Percentiles rank a stretch among this genome's conserved stretches.
phyloP scores from a whole-genome alignment of 1,284 basidiomycete species.

The Trametes versicolor region DNA sequence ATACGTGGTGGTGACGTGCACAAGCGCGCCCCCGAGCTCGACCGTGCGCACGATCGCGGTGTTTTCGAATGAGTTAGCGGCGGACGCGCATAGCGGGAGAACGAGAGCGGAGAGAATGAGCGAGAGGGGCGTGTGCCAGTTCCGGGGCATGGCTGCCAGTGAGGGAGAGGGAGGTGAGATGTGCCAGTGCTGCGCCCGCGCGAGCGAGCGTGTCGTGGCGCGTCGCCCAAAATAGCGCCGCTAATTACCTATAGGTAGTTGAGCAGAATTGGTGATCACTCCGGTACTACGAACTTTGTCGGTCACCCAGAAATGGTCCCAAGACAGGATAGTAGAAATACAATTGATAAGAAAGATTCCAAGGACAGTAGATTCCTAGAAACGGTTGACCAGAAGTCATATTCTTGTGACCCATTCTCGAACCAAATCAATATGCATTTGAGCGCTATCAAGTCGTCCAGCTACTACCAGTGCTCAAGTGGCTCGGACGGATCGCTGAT shows the following conservation, averaged over 20 bases:
- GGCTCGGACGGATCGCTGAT: too few relatives aligned
- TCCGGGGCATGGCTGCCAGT: constrained; percentile 43
- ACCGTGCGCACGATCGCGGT: constrained; percentile 86
- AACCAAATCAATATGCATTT: too few relatives aligned
- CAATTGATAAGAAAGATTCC: too few relatives aligned
- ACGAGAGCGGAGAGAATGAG: constrained; percentile 40
- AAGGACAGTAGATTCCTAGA: too few relatives aligned
- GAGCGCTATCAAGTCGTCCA: too few relatives aligned
- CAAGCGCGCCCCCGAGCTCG: constrained; percentile 88
- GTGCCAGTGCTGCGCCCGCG: constrained; percentile 30
- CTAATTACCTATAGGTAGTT: constrained; percentile 2
- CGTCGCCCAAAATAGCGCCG: constrained; percentile 35
- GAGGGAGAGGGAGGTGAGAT: constrained; percentile 28
- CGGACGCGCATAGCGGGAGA: constrained; percentile 45
- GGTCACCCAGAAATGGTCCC: too few relatives aligned
- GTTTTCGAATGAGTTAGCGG: constrained; percentile 78
- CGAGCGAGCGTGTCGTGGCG: constrained; percentile 35
- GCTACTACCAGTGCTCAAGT: too few relatives aligned
- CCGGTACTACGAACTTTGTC: too few relatives aligned
- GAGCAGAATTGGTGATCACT: too few relatives aligned
- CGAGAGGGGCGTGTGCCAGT: constrained; percentile 43
- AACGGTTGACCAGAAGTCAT: too few relatives aligned
- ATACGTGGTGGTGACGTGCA: constrained; percentile 89
- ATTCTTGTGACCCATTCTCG: too few relatives aligned
- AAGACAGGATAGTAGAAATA: too few relatives aligned